Conservation (phyloP, 2,329 filamentous ascomycete genomes). For the Phialophora chinensis region DNA sequence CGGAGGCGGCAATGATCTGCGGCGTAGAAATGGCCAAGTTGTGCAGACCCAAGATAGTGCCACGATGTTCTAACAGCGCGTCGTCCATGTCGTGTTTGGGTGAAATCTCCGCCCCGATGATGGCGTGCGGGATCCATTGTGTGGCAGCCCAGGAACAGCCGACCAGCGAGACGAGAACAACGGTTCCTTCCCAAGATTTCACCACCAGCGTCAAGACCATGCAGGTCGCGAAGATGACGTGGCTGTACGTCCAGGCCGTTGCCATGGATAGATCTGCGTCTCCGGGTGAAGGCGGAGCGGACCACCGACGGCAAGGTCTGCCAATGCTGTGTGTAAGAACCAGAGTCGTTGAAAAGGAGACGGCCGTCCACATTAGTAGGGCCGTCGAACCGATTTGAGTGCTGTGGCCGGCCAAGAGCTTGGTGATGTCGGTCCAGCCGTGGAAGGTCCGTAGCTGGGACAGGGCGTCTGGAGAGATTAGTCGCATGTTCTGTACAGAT, state of each 20-base stretch:
- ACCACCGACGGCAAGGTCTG: no score
- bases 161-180: conserved; percentile 1
- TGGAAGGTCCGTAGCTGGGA: conserved; percentile 7
- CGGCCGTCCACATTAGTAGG: conserved; percentile 1
- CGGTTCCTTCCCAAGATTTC: conserved; percentile 2
- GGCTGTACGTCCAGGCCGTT: background rate
- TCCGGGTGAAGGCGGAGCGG: background rate
- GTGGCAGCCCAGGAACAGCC: conserved; percentile 6
- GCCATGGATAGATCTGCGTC: background rate
- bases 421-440: conserved; percentile 1
- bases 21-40: conserved; percentile 6
- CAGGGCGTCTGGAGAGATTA: conserved; percentile 1
- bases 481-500: background rate
- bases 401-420: background rate
- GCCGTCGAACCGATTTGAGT: conserved; percentile 8
- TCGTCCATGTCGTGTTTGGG: background rate
- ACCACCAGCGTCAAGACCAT: conserved; percentile 7
- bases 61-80: background rate
- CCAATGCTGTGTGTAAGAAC: background rate
- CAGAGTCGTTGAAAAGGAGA: conserved; percentile 1
- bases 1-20: background rate
- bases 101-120: conserved; percentile 1
- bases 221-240: conserved; percentile 7
- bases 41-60: conserved; percentile 5
- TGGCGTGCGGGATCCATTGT: conserved; percentile 9